Percentiles rank a stretch among this genome's conserved stretches.
These are phyloP conservation scores for Cryptococcus maquisensis DNA, from an alignment of 1,284 basidiomycete genomes.

Conservation along the genomic window DNA sequence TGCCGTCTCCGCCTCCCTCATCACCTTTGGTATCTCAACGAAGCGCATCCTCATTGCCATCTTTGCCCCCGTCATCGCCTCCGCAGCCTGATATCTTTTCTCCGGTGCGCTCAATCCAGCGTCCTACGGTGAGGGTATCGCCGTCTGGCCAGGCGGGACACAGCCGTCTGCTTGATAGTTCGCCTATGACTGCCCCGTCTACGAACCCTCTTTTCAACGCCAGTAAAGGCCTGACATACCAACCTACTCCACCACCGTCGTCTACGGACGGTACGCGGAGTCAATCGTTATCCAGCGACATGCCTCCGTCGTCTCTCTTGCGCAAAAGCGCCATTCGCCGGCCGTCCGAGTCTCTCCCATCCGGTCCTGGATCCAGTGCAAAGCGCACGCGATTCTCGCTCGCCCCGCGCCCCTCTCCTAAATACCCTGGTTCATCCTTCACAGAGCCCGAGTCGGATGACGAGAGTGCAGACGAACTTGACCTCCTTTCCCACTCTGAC, in stretches of 20 bases:
- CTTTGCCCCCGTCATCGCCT: slow-evolving; percentile 15
- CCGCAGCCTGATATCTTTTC: neutral
- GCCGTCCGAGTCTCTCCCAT: slow-evolving; percentile 7
- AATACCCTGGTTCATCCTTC: slow-evolving; percentile 10
- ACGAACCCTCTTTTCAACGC: neutral
- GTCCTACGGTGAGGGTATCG: slow-evolving; percentile 19
- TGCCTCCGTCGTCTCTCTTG: slow-evolving; percentile 2
- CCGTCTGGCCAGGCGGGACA: slow-evolving; percentile 8
- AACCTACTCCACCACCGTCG: slow-evolving; percentile 14
- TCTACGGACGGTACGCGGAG: slow-evolving; percentile 9
- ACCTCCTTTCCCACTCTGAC: neutral
- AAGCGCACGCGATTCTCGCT: slow-evolving; percentile 24
- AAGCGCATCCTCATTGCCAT: neutral
- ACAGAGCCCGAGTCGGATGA: slow-evolving; percentile 8
- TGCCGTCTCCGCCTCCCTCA: slow-evolving; percentile 5
- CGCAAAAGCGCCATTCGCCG: slow-evolving; percentile 13
- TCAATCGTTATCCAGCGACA: slow-evolving; percentile 13
- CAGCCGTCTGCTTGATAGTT: slow-evolving; percentile 1
- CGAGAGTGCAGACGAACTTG: slow-evolving; percentile 8
- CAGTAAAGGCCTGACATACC: neutral
- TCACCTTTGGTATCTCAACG: neutral
- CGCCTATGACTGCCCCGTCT: slow-evolving; percentile 2
- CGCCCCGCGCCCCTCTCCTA: slow-evolving; percentile 3
- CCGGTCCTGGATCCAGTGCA: slow-evolving; percentile 2
- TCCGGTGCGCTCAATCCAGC: neutral